Evolutionary conservation across 2,329 filamentous ascomycete genomes (phyloP).

Genomic region (Chrysosporium queenslandicum): DNA sequence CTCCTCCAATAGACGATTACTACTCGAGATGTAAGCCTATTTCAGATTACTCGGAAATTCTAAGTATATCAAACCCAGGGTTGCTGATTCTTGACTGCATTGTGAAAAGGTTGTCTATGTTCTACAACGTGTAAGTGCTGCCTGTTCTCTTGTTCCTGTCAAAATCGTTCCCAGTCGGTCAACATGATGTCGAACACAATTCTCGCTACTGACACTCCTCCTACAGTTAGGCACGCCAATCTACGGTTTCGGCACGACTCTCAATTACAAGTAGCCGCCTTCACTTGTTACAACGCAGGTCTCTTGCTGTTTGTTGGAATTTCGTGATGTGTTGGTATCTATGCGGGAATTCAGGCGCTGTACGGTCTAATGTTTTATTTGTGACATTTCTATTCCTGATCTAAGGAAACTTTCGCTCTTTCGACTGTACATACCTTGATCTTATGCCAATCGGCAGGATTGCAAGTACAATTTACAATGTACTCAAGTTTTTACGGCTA

Average conservation of each 20-base stretch:
- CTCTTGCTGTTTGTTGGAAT: background rate
- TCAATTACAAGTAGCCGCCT: background rate
- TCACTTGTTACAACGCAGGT: background rate
- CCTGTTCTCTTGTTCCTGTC: too few species aligned
- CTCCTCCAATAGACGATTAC: constrained; percentile 17
- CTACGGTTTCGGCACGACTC: constrained; percentile 18
- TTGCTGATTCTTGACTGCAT: background rate
- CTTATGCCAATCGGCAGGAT: too few species aligned
- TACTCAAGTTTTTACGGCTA: too few species aligned
- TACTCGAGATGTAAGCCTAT: constrained; percentile 17
- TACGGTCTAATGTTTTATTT: too few species aligned
- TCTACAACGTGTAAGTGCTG: constrained; percentile 15
- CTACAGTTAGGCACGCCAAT: constrained; percentile 18
- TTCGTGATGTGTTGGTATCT: background rate
- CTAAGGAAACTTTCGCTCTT: too few species aligned
- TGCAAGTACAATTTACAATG: too few species aligned
- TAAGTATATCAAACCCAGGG: background rate
- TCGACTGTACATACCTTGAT: too few species aligned
- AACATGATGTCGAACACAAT: too few species aligned
- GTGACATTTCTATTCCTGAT: too few species aligned
- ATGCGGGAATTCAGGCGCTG: too few species aligned
- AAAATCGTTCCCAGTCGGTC: too few species aligned
- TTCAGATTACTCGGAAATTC: background rate
- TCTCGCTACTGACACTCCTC: too few species aligned
- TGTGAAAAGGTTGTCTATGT: constrained; percentile 13